A percentile compares a stretch with the other conserved stretches of the same genome.
These are phyloP conservation scores for Lablab purpureus DNA, from an alignment of 306 rosid species.

Conservation along the genomic window DNA sequence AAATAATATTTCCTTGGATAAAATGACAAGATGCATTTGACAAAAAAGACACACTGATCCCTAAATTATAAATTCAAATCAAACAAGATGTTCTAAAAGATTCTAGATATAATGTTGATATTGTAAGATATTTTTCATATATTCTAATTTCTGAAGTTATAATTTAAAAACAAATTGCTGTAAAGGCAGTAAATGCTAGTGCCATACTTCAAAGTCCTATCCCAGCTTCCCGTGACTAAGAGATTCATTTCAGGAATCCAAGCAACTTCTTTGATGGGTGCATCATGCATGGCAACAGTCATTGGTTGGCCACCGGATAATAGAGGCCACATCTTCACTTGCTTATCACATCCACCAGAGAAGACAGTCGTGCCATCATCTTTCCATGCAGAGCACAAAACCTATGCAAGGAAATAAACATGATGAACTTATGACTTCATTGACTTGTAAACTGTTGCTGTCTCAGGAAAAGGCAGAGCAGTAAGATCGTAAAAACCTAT, in stretches of 20 bases:
- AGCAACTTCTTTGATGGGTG: conserved; percentile 79
- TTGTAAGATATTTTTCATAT: background rate
- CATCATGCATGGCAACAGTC: conserved; percentile 95
- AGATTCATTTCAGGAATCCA: conserved; percentile 93
- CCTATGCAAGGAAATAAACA: conserved; percentile 51
- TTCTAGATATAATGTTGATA: background rate
- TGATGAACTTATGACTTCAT: background rate
- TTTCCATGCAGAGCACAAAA: conserved; percentile 90
- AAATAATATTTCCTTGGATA: background rate
- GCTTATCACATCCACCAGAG: conserved; percentile 97
- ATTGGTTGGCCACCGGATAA: conserved; percentile 82
- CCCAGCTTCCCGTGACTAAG: conserved; percentile 93
- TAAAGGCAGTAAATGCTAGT: conserved; percentile 29
- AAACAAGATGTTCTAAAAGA: background rate
- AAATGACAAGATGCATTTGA: background rate
- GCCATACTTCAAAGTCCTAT: conserved; percentile 77
- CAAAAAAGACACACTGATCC: background rate
- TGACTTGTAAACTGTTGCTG: background rate
- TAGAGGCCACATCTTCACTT: conserved; percentile 95
- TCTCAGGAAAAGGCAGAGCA: conserved; percentile 4
- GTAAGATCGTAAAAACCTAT: background rate
- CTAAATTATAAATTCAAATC: background rate
- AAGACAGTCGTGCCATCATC: conserved; percentile 95
- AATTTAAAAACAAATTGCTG: background rate
- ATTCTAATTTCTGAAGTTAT: background rate